Percentiles rank a stretch among this genome's conserved stretches.
Evolutionary conservation across 2,329 filamentous ascomycete genomes (phyloP).

Genomic region (Sphaerulina populicola): DNA sequence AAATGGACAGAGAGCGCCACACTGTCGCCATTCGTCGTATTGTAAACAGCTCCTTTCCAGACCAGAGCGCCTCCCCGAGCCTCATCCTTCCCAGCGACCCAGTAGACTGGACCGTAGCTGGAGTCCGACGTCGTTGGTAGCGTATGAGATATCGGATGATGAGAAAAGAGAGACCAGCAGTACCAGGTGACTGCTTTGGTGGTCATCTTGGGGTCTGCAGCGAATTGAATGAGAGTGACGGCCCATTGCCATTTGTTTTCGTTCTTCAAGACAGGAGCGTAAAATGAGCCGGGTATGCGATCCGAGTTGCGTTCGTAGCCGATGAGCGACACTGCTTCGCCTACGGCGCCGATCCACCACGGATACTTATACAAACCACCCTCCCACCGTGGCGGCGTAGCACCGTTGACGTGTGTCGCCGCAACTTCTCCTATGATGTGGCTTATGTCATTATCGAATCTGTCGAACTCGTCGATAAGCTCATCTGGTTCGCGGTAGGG

Average conservation of each 20-base stretch:
- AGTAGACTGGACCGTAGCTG: conserved; percentile 37
- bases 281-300: conserved; percentile 46
- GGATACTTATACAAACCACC: conserved; percentile 35
- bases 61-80: conserved; percentile 28
- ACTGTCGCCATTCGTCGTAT: conserved; percentile 35
- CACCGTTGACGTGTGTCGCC: conserved; percentile 40
- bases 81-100: conserved; percentile 38
- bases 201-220: conserved; percentile 33
- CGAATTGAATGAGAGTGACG: conserved; percentile 36
- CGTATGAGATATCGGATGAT: conserved; percentile 40
- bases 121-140: conserved; percentile 34
- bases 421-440: conserved; percentile 45
- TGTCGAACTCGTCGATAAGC: conserved; percentile 27
- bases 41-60: conserved; percentile 45
- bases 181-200: conserved; percentile 29
- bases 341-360: conserved; percentile 49
- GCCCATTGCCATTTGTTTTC: conserved; percentile 29
- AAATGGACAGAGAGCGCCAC: conserved; percentile 34
- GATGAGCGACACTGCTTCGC: conserved; percentile 57
- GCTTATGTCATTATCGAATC: conserved; percentile 43
- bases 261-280: conserved; percentile 29
- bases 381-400: conserved; percentile 30
- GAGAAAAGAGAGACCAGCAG: conserved; percentile 37
- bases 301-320: conserved; percentile 58
- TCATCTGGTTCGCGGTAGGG: conserved; percentile 28